Base-by-base conservation (phyloP, 2,329 filamentous ascomycete species). In the Ilyonectria robusta region DNA sequence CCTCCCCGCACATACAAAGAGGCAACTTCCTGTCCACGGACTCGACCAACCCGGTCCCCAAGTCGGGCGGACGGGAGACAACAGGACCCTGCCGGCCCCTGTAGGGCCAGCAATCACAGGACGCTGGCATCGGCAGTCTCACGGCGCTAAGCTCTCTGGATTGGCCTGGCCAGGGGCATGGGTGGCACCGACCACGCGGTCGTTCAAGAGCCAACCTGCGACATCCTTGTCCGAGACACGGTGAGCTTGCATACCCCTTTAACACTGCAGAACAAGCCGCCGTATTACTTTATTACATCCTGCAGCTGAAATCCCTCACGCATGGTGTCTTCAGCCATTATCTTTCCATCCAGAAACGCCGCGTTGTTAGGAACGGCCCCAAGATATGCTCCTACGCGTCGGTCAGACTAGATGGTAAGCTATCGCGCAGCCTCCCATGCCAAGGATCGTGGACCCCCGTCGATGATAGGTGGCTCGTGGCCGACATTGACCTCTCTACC, bases 211-310 rank as follows among this genome's bases (percentile, higher is more conserved):
- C 59, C 69, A 62, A 65, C 67, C 58, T 63, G 59, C 69, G 69
- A 66, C 35, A 74, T 67, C 73, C 73, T 60, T 50, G 72, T 73
- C 64, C 66, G 21, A 70, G 70, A 70, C 71, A 73, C 63, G 56
- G 74, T 73, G 70, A 74, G 67, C 71, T 70, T 76, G 74, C 74
- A 71, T 75, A 55, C 75, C 75, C 75, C 75, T 76, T 76, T 70
- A 74, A 60, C 66, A 71, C 68, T 68, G 74, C 74, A 76, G 73
- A 68, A 71, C 65, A 64, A 57, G 66, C 66, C 54, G 62, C 59
- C 58, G 62, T 70, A 68, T 69, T 65, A 40, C 66, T 72, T 73
- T 66, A 75, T 75, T 75, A 70, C 65, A 46, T n/a, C 51, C 66
- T 73, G 71, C 71, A 75, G 56, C 67, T 68, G 65, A 70, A 70